These are phyloP conservation scores for Scolecobasidium constrictum DNA, from an alignment of 2,329 filamentous ascomycete species.

Conservation along the genomic window DNA sequence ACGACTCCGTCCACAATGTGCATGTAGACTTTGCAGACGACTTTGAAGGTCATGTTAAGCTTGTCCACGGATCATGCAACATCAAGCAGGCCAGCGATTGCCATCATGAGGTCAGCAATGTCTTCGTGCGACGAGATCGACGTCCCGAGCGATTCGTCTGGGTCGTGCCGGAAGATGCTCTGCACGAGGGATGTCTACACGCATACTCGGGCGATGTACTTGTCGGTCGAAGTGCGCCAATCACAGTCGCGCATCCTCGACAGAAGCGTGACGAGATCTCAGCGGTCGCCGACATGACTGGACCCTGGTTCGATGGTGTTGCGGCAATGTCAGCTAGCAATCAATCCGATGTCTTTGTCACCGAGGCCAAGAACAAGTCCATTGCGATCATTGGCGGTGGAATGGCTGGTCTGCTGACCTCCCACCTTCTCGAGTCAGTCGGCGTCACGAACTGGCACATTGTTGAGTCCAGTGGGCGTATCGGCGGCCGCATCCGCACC, in stretches of 20 bases:
- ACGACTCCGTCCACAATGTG: slow-evolving; percentile 38
- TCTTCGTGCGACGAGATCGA: slow-evolving; percentile 25
- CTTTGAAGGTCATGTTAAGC: slow-evolving; percentile 32
- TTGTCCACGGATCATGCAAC: slow-evolving; percentile 36
- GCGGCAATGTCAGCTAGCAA: slow-evolving; percentile 44
- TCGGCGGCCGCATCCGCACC: slow-evolving; percentile 55
- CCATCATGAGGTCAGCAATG: slow-evolving; percentile 34
- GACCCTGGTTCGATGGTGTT: slow-evolving; percentile 58
- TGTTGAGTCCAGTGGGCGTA: slow-evolving; percentile 47
- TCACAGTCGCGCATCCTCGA: slow-evolving; percentile 16
- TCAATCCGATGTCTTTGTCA: slow-evolving; percentile 40
- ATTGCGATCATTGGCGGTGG: slow-evolving; percentile 56
- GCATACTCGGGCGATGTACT: slow-evolving; percentile 29
- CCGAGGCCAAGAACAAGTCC: slow-evolving; percentile 43
- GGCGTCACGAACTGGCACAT: slow-evolving; percentile 52
- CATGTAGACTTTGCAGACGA: slow-evolving; percentile 32
- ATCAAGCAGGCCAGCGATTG: slow-evolving; percentile 22
- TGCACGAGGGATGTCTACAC: slow-evolving; percentile 31
- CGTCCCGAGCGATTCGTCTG: slow-evolving; percentile 37
- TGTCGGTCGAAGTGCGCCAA: slow-evolving; percentile 31
- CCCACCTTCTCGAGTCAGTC: slow-evolving; percentile 35
- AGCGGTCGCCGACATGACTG: slow-evolving; percentile 42
- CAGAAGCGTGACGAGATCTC: background rate
- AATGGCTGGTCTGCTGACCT: slow-evolving; percentile 54
- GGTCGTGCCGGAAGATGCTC: slow-evolving; percentile 31